Percentiles rank a stretch among this genome's conserved stretches.
Evolutionary conservation across 805 yeast genomes (phyloP).

Genomic region (Teunomyces funiuensis): DNA sequence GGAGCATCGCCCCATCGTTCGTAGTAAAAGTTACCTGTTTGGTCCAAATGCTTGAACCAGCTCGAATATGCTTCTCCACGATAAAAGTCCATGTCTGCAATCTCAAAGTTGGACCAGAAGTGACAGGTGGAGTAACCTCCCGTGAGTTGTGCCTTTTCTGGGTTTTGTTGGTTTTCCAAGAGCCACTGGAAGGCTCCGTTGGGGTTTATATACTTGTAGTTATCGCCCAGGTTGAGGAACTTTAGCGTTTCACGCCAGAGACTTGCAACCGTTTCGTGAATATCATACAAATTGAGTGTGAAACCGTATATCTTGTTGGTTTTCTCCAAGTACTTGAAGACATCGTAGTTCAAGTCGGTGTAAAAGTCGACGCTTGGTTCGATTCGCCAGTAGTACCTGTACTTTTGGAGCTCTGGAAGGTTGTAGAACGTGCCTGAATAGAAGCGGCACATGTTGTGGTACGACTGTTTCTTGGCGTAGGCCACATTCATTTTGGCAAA

Average conservation of each 20-base stretch:
- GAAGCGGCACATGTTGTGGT: constrained; percentile 85
- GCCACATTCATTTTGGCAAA: constrained; percentile 49
- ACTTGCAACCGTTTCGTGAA: constrained; percentile 58
- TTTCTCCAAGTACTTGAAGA: constrained; percentile 68
- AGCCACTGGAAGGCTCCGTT: constrained; percentile 55
- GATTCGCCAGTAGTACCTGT: constrained; percentile 75
- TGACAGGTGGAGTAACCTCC: constrained; percentile 70
- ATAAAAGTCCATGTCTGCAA: constrained; percentile 80
- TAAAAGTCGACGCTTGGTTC: constrained; percentile 73
- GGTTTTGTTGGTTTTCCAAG: constrained; percentile 51
- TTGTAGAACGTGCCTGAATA: constrained; percentile 65
- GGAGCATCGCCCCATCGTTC: constrained; percentile 97
- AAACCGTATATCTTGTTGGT: constrained; percentile 74
- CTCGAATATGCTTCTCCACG: constrained; percentile 63
- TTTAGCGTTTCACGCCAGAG: constrained; percentile 71
- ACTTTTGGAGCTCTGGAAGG: constrained; percentile 60
- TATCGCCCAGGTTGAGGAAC: constrained; percentile 55
- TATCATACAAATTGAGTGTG: constrained; percentile 66
- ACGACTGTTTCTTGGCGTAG: constrained; percentile 61
- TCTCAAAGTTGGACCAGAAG: constrained; percentile 89
- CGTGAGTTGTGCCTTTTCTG: constrained; percentile 40
- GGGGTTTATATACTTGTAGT: constrained; percentile 50
- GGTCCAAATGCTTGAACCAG: constrained; percentile 65
- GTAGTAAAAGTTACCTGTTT: constrained; percentile 78
- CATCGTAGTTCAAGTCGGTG: constrained; percentile 72